phyloP scores from a whole-genome alignment of 2,329 filamentous ascomycete genomes.

The Claviceps quebecensis region DNA sequence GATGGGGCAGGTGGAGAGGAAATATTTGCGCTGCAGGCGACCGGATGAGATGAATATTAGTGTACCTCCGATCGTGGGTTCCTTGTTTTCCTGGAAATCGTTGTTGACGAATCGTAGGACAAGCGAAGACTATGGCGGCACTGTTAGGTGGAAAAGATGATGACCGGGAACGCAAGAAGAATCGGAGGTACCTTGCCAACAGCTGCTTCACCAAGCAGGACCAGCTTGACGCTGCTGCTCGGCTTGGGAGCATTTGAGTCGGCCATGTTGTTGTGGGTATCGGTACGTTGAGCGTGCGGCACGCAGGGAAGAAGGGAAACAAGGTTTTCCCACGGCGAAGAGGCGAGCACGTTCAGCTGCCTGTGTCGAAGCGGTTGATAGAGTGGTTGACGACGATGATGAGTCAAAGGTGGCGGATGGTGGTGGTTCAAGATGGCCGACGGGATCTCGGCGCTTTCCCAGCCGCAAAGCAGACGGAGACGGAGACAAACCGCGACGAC shows the following conservation, averaged over 20 bases:
- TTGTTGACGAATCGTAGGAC: slow-evolving; percentile 98
- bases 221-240: slow-evolving; percentile 98
- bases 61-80: slow-evolving; percentile 94
- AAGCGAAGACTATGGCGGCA: slow-evolving; percentile 62
- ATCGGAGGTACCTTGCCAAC: slow-evolving; percentile 74
- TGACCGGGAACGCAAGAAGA: background rate
- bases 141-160: slow-evolving; percentile 10
- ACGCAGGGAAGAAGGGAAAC: background rate
- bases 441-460: background rate
- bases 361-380: background rate
- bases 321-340: background rate
- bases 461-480: background rate
- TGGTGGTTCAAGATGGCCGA: slow-evolving; percentile 1
- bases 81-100: slow-evolving; percentile 99
- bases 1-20: background rate
- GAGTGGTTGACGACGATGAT: background rate
- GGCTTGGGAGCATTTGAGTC: slow-evolving; percentile 66
- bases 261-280: slow-evolving; percentile 17
- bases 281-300: background rate
- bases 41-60: slow-evolving; percentile 9
- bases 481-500: background rate
- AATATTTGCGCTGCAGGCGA: background rate
- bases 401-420: background rate
- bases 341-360: background rate
- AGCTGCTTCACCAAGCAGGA: slow-evolving; percentile 90